phyloP scores from a whole-genome alignment of 2,329 filamentous ascomycete genomes.

The Aspergillus ochraceoroseus region DNA sequence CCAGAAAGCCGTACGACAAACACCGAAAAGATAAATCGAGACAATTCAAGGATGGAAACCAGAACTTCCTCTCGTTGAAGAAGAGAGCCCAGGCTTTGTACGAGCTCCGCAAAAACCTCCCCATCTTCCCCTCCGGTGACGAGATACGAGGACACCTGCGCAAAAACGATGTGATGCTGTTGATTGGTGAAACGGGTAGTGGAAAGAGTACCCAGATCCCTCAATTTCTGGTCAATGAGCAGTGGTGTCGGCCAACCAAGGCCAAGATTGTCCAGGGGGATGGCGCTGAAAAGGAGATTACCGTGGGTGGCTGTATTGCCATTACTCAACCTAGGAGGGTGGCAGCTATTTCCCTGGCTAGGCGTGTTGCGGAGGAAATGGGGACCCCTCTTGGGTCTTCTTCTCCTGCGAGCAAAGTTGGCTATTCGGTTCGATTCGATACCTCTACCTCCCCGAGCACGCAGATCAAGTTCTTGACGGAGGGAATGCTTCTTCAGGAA shows the following conservation, averaged over 20 bases:
- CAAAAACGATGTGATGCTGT: conserved; percentile 68
- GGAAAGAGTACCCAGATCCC: conserved; percentile 97
- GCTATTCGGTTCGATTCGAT: conserved; percentile 94
- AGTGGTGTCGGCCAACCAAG: conserved; percentile 66
- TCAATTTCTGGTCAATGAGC: conserved; percentile 74
- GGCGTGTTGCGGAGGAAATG: conserved; percentile 81
- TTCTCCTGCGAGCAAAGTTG: conserved; percentile 62
- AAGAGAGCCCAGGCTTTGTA: conserved; percentile 48
- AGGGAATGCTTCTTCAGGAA: conserved; percentile 94
- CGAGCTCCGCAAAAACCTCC: conserved; percentile 60
- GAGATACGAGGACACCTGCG: conserved; percentile 63
- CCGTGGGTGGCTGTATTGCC: conserved; percentile 74
- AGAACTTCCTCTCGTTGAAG: conserved; percentile 32
- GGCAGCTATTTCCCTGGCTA: conserved; percentile 83
- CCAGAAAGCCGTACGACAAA: conserved; percentile 9
- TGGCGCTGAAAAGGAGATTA: conserved; percentile 40
- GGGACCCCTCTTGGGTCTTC: conserved; percentile 58
- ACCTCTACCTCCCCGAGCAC: conserved; percentile 76
- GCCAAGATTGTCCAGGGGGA: conserved; percentile 44
- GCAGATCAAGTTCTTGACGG: conserved; percentile 87
- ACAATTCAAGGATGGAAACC: conserved; percentile 20
- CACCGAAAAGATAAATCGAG: too few species aligned
- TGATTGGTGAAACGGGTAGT: conserved; percentile 91
- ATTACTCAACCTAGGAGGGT: conserved; percentile 93
- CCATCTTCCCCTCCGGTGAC: conserved; percentile 70